Evolutionary conservation across 164 flowering plant genomes (phyloP).

Genomic region (Cinnamomum micranthum): DNA sequence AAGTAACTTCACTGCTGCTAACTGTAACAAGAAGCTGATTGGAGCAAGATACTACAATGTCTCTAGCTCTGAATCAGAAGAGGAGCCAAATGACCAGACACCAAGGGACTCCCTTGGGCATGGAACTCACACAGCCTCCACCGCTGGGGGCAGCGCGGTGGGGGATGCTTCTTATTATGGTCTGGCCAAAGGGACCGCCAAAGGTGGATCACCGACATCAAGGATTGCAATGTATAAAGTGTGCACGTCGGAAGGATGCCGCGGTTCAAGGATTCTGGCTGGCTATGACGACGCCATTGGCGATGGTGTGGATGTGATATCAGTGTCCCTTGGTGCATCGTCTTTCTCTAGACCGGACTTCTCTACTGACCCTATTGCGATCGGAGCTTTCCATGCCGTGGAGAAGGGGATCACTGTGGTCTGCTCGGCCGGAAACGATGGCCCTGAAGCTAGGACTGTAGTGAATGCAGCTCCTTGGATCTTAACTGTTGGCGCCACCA

Average conservation of each 20-base stretch:
- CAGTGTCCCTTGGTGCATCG: slow-evolving; percentile 53
- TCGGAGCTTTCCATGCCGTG: slow-evolving; percentile 78
- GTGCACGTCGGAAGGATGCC: slow-evolving; percentile 48
- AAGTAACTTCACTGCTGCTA: slow-evolving; percentile 29
- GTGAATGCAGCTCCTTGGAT: slow-evolving; percentile 83
- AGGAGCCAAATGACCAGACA: slow-evolving; percentile 8
- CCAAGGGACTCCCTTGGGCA: slow-evolving; percentile 42
- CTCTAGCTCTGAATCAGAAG: neutral
- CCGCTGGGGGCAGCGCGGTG: slow-evolving; percentile 32
- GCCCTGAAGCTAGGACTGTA: slow-evolving; percentile 42
- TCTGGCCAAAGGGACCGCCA: slow-evolving; percentile 63
- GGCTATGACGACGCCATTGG: slow-evolving; percentile 71
- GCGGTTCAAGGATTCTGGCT: slow-evolving; percentile 55
- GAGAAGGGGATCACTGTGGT: slow-evolving; percentile 62
- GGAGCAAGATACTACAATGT: slow-evolving; percentile 51
- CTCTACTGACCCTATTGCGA: slow-evolving; percentile 55
- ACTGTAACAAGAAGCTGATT: slow-evolving; percentile 61
- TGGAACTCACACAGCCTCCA: slow-evolving; percentile 36
- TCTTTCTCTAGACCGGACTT: slow-evolving; percentile 23
- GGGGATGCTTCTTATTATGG: slow-evolving; percentile 59
- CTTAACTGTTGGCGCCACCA: slow-evolving; percentile 48
- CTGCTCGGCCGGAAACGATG: slow-evolving; percentile 79
- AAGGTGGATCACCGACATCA: slow-evolving; percentile 61
- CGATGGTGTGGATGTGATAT: slow-evolving; percentile 70
- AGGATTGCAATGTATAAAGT: slow-evolving; percentile 65